A percentile compares a stretch with the other conserved stretches of the same genome.
These are phyloP conservation scores for Lentinus brumalis DNA, from an alignment of 768 basidiomycete species.

Conservation along the genomic window DNA sequence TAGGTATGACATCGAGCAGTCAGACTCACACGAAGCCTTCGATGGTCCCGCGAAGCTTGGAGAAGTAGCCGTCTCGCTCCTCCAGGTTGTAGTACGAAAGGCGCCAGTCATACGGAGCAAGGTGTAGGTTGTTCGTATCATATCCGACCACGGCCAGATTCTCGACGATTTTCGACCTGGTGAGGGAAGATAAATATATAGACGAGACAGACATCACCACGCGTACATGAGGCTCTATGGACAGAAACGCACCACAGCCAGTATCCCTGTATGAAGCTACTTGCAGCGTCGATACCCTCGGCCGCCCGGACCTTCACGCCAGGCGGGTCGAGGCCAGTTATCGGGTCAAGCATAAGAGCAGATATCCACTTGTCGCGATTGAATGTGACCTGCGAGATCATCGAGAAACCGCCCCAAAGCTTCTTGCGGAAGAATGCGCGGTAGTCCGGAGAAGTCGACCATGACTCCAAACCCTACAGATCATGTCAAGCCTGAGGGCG, in stretches of 20 bases:
- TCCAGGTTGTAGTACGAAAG: slow-evolving; percentile 89
- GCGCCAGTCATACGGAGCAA: slow-evolving; percentile 92
- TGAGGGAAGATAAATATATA: neutral
- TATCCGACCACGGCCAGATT: slow-evolving; percentile 93
- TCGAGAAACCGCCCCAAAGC: slow-evolving; percentile 75
- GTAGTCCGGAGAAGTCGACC: slow-evolving; percentile 87
- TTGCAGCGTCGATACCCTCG: slow-evolving; percentile 90
- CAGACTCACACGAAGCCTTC: slow-evolving; percentile 70
- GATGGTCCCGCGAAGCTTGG: slow-evolving; percentile 75
- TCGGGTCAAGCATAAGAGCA: slow-evolving; percentile 87
- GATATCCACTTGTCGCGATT: slow-evolving; percentile 89
- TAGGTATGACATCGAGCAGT: neutral
- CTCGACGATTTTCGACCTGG: slow-evolving; percentile 88
- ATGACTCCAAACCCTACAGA: slow-evolving; percentile 80
- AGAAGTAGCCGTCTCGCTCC: slow-evolving; percentile 88
- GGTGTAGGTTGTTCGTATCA: slow-evolving; percentile 84
- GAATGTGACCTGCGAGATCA: slow-evolving; percentile 82
- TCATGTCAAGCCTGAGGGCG: slow-evolving; percentile 43
- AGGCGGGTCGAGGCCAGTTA: slow-evolving; percentile 88
- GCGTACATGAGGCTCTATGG: neutral
- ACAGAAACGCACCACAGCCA: slow-evolving; percentile 76
- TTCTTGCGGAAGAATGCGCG: slow-evolving; percentile 92
- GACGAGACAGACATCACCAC: neutral
- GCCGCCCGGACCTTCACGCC: slow-evolving; percentile 87
- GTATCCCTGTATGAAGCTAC: slow-evolving; percentile 85